Evolutionary conservation across 2,329 filamentous ascomycete genomes (phyloP), one percentile per base, ranked within the genome.

Genomic region (Nemania sp.): DNA sequence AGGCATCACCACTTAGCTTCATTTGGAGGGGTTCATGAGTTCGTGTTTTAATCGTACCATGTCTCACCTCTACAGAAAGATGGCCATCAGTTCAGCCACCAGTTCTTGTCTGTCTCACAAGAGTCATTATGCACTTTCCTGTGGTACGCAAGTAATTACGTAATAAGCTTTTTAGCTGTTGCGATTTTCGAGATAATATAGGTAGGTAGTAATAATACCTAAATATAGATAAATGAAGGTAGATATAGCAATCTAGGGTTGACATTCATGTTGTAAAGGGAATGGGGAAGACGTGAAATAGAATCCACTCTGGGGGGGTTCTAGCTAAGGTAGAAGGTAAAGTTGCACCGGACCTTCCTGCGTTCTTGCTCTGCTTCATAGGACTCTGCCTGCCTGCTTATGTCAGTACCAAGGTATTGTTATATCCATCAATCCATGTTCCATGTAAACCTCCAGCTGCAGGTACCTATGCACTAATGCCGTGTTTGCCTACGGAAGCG

Each of bases 31-130:
- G 20, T 10, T 32, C 26, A 18, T 47, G 35, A 32, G 38, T 58
- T 63, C 18, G 27, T 47, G 54, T 22, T 35, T n/a, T 26, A 8
- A 47, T 63, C 51, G 52, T 57, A 22, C 32, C 57, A 66, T 45
- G 57, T 61, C 63, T 26, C 38, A 18, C 15, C 38, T 51, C 20
- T 35, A 43, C 55, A 22, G n/a, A 53, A 27, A 20, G 7, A 47
- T 41, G 20, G 7, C n/a, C 43, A 57, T 15, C 43, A 15, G 49
- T 49, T 49, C 27, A 20, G 7, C n/a, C 43, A 57, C 26, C 32
- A 15, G 56, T 49, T 49, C 38, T 38, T 54, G 47, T 32, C 3
- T 27, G 27, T 41, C 53, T 11, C 51, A 41, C 43, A 5, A 18
- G 20, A 41, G 6, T 32, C 45, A 11, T 26, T 24, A 32, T n/a